Evolutionary conservation across 2,329 filamentous ascomycete genomes (phyloP), one percentile per base, ranked within the genome.

Genomic region (Aspergillus latus): DNA sequence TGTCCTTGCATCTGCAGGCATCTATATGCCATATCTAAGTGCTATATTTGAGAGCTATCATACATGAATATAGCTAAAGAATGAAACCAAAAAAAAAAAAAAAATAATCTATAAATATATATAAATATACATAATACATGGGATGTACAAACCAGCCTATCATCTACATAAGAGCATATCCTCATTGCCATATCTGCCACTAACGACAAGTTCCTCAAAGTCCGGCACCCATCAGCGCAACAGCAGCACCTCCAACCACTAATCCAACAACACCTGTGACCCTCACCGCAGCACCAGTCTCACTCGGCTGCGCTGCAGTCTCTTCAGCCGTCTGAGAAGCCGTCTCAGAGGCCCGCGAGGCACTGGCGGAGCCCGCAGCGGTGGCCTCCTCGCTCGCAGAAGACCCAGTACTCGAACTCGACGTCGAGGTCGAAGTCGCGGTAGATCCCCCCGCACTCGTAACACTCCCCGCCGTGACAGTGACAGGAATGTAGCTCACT

Each of bases 401-500:
- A 42, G 48, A 11, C 36, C 8, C 10, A 26, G 9, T 26, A 3
- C 2, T 13, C 4, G 36, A 10, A 1, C 1, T 32, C 21, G 47
- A 29, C 4, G 34, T 37, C 34, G 47, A 28, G 10, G 47, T 29
- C 2, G 36, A 49, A 16, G 47, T 30, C 2, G 47, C 28, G 2
- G 45, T n/a, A n/a, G 26, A 8, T 13, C 6, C 36, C 15, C 15
- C 48, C 0, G 13, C 36, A 6, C n/a, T 40, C 1, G 58, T 62
- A 30, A 46, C 42, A 1, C 56, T 56, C 0, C 59, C 64, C 1
- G 59, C 59, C 3, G 65, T 68, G 43, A 69, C 55, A 7, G 62
- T 68, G 2, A 69, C 64, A 2, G 62, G 61, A 28, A 66, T 40
- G 0, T 54, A 45, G 5, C 28, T 40, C 21, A 66, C 44, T 15